Conservation (phyloP, 306 rosid genomes). For the Sophora flavescens region DNA sequence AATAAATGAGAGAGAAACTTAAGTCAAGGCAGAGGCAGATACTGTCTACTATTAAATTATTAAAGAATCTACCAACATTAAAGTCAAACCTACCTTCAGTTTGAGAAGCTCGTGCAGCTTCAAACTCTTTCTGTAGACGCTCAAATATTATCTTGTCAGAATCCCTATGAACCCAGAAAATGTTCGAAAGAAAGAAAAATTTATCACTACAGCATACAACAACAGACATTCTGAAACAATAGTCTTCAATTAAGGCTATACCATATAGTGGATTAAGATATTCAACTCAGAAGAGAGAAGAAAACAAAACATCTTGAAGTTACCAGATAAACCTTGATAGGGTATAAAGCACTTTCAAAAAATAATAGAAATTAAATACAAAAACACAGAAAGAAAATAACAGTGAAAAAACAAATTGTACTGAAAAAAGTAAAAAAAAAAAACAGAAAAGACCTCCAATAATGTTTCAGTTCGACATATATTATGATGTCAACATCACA, state of each 20-base stretch:
- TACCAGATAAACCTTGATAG: slow-evolving; percentile 15
- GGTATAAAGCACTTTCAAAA: slow-evolving; percentile 24
- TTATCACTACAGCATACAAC: slow-evolving; percentile 14
- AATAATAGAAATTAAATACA: neutral
- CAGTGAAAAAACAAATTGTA: neutral
- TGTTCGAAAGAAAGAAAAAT: neutral
- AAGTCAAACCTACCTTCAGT: slow-evolving; percentile 72
- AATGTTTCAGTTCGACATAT: neutral
- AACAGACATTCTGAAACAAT: slow-evolving; percentile 33
- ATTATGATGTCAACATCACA: neutral
- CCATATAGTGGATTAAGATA: neutral
- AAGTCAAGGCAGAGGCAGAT: slow-evolving; percentile 29
- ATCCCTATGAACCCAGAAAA: slow-evolving; percentile 64
- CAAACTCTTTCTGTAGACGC: slow-evolving; percentile 87
- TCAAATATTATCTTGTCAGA: slow-evolving; percentile 85
- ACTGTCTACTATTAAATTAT: slow-evolving; percentile 14
- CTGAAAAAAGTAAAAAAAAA: too few species aligned
- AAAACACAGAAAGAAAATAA: neutral
- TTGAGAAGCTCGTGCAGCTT: slow-evolving; percentile 83
- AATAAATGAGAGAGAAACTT: slow-evolving; percentile 21
- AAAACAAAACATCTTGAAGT: slow-evolving; percentile 11
- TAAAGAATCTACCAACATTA: slow-evolving; percentile 22
- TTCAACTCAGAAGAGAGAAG: slow-evolving; percentile 23
- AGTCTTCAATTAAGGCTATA: slow-evolving; percentile 17
- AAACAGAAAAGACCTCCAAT: neutral